Evolutionary conservation across 208 protist genomes (phyloP), one percentile per base, ranked within the genome.

Genomic region (Endotrypanum monterogeii): DNA sequence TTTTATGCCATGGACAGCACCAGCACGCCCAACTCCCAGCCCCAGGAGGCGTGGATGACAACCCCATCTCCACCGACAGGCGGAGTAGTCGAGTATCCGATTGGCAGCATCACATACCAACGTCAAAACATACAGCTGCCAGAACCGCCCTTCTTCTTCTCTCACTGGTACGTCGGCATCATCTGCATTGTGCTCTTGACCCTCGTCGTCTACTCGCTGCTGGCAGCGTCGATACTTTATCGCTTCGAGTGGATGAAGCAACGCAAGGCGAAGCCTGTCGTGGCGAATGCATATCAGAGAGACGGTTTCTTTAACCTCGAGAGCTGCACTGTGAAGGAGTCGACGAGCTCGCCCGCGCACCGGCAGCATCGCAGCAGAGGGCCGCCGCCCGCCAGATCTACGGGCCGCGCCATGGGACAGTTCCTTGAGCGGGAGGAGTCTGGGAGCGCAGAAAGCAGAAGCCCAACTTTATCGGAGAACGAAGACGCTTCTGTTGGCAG

Each of bases 141-240:
- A 3, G 18, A 62, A 7, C 23, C 63, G 18, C 32, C 72, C 5
- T 83, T 86, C 60, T 80, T 86, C 54, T 73, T 54, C 25, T 30
- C 39, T 8, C 46, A 80, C 67, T 86, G 82, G 82, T 86, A 82
- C 69, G 68, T 82, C 0, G 77, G 77, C 39, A 83, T 86, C 44
- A 83, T 86, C 70, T 71, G 82, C 44, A 61, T 86, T 23, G 74
- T 83, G 9, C 48, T 86, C 11, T 65, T 62, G 25, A 74, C 79
- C 9, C 16, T 56, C 2, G 46, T 60, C 9, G 41, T 67, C 3
- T 86, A 86, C 68, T 68, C 67, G 4, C 44, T 79, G 18, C 74
- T 86, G 9, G 76, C 69, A 25, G 7, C 83, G n/a, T 77, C 73
- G 76, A 67, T 86, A 4, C 83, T 73, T 66, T 62, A 67, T 28